Evolutionary conservation across 768 basidiomycete species (phyloP).

Genomic region (Trametes elegans): DNA sequence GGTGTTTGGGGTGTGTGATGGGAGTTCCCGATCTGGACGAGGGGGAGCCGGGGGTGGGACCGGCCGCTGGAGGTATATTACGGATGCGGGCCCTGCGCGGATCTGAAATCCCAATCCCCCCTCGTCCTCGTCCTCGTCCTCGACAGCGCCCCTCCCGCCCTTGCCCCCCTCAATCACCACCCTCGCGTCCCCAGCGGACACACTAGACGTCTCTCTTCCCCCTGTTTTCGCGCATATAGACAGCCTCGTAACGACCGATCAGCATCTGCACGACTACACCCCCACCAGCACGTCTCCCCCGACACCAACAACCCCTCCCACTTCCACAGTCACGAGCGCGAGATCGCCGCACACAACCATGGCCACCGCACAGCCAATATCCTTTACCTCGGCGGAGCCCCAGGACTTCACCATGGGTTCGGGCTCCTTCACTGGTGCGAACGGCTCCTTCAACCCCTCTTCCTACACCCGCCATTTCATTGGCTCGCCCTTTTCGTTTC

Average conservation of each 20-base stretch:
- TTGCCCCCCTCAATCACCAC: not conserved
- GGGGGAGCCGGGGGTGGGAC: constrained; percentile 6
- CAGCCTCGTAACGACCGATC: constrained; percentile 2
- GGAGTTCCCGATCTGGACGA: not conserved
- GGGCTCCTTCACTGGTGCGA: constrained; percentile 48
- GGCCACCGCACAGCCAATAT: constrained; percentile 45
- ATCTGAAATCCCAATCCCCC: constrained; percentile 8
- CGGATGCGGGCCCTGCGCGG: constrained; percentile 13
- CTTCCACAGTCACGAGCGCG: not conserved
- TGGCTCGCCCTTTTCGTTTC: constrained; percentile 68
- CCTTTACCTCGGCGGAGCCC: constrained; percentile 30
- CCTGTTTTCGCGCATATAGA: not conserved
- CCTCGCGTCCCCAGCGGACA: not conserved
- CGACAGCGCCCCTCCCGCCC: not conserved
- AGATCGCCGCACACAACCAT: constrained; percentile 27
- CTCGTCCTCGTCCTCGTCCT: constrained; percentile 13
- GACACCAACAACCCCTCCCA: not conserved
- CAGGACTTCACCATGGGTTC: constrained; percentile 37
- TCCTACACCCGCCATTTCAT: constrained; percentile 68
- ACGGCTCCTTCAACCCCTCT: constrained; percentile 58
- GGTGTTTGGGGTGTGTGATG: constrained; percentile 3
- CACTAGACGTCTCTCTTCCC: constrained; percentile 1
- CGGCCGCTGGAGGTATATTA: constrained; percentile 18
- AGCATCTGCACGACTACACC: not conserved
- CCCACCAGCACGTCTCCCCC: not conserved